Base-by-base conservation (phyloP, 2,329 filamentous ascomycete species). In the Purpureocillium lavendulum region DNA sequence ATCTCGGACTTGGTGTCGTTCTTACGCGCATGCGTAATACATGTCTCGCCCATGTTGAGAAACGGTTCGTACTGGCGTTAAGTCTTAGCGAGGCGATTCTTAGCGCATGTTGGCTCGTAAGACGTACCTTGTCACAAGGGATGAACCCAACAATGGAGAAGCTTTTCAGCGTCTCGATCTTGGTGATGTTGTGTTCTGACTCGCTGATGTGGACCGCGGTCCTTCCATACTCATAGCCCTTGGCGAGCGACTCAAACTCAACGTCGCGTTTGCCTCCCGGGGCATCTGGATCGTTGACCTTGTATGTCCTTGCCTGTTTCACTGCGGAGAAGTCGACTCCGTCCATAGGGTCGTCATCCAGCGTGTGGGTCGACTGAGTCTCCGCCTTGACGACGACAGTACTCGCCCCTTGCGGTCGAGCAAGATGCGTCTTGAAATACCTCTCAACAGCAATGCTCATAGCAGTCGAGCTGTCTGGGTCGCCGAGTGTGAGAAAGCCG, bases 131-230 rank as follows among this genome's bases (percentile, higher is more conserved):
- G 42, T 82, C 73, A 48, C 67, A 76, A 3, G 80, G 77, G 24
- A 97, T 76, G 52, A 98, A 98, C 0, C 92, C 92, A 38, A 98
- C 67, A 32, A 98, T 82, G 4, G 87, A 82, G 41, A 97, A 79
- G 7, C 75, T 73, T 42, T 84, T 81, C 9, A 66, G 61, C 0
- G 87, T 92, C 52, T 94, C 82, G 28, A 96, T 71, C 47, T 84
- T 88, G n/a, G 87, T 94, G 41, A 96, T 80, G 49, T 89, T 87
- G 57, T 83, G 75, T 52, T 98, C 90, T 1, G 84, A 84, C 50
- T 89, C 82, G 48, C 79, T 86, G 49, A 98, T 95, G 49, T 84
- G 82, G 2, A 98, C 90, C 3, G 86, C 87, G 1, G 90, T 96
- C 41, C 88, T 77, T 34, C 92, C 92, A 57, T 98, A 98, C 54